Evolutionary conservation across 345 rosid species (phyloP), one percentile per base, ranked within the genome.

Genomic region (Iberis pinnata): DNA sequence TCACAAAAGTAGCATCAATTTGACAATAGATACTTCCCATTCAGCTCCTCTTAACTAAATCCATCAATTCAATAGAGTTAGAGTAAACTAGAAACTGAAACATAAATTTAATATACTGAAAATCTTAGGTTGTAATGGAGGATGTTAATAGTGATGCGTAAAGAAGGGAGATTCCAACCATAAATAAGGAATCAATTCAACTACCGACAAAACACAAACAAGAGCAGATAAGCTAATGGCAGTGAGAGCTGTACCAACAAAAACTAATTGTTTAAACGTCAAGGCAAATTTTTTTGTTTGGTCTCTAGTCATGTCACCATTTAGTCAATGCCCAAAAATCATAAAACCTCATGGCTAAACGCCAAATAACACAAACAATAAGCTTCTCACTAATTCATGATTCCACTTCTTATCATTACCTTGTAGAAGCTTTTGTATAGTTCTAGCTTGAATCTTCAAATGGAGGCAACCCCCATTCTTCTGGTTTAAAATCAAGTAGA

Each of bases 401-500:
- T 47, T 44, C 4, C 19, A 29, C 3, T 15, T 55, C 7, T 39
- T 19, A 55, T 56, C 52, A 42, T 41, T 50, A 51, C 60, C 54
- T 43, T 44, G 36, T 43, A 37, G 54, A 51, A 27, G 27, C 44
- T 50, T 43, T 47, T 24, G 43, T 6, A 19, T 12, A 9, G 12
- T 52, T 40, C 39, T 42, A 57, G 64, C 58, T 64, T 40, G 36
- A 70, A 48, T 27, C 67, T 3, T 87, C 88, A 29, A 82, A 84
- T 17, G 84, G 73, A 46, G 96, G 93, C 75, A 92, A 67, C 26
- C 81, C 88, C 98, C 95, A 85, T 10, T 72, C 79, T 7, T 44
- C 52, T 7, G 90, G 96, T 48, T 80, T 66, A 52, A 88, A 92
- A 65, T 84, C 89, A 58, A 68, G 43, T 15, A 88, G 68, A 12